These are phyloP conservation scores for Neofusicoccum sp. DNA, from an alignment of 2,329 filamentous ascomycete genomes.

Conservation along the genomic window DNA sequence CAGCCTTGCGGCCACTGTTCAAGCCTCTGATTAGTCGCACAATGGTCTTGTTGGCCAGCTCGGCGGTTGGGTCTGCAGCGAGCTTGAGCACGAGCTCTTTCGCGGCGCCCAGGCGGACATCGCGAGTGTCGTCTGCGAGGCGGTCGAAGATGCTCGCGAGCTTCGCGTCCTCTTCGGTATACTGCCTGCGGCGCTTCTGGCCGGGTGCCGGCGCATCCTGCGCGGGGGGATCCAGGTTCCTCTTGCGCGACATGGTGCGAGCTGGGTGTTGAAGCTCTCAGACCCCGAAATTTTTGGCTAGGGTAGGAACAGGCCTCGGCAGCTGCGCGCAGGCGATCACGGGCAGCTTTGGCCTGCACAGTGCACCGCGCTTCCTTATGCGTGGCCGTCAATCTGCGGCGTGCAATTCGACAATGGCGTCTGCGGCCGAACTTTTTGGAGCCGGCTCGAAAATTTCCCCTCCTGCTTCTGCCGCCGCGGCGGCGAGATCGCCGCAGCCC, in stretches of 20 bases:
- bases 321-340: not conserved
- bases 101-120: conserved; percentile 45
- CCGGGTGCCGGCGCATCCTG: conserved; percentile 24
- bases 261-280: not conserved
- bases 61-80: conserved; percentile 37
- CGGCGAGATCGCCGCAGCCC: not conserved
- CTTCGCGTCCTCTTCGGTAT: conserved; percentile 41
- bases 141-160: conserved; percentile 48
- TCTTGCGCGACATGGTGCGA: conserved; percentile 16
- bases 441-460: not conserved
- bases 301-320: not conserved
- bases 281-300: not conserved
- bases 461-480: too few species aligned
- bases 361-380: not conserved
- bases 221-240: conserved; percentile 6
- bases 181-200: conserved; percentile 34
- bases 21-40: conserved; percentile 74
- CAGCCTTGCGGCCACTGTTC: conserved; percentile 84
- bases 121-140: conserved; percentile 46
- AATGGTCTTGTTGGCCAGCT: conserved; percentile 41
- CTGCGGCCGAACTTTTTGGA: not conserved
- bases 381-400: not conserved
- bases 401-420: not conserved
- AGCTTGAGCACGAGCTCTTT: conserved; percentile 44
- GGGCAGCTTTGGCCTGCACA: not conserved